Percentiles rank a stretch among this genome's conserved stretches.
phyloP scores from a whole-genome alignment of 2,329 filamentous ascomycete genomes.

The Penicillium janthinellum region DNA sequence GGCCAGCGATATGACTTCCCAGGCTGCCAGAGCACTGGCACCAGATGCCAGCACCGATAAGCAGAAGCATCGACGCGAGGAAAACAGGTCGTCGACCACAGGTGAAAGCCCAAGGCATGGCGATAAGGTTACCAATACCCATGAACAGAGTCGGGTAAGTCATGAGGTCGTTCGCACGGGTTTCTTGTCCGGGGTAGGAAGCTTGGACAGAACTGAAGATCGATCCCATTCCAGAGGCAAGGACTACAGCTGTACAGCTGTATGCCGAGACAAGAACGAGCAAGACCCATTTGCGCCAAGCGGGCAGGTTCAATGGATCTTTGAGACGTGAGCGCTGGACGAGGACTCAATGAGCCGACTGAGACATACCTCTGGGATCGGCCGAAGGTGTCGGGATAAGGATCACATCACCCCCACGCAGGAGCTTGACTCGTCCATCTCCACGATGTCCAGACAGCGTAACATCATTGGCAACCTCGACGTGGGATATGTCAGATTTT shows the following conservation, averaged over 20 bases:
- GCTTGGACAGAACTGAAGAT: slow-evolving; percentile 28
- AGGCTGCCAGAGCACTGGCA: slow-evolving; percentile 17
- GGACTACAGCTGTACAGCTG: slow-evolving; percentile 15
- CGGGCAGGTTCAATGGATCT: slow-evolving; percentile 19
- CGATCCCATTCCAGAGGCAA: slow-evolving; percentile 43
- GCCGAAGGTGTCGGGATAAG: slow-evolving; percentile 16
- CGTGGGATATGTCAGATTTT: slow-evolving; percentile 13
- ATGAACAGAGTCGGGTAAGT: slow-evolving; percentile 32
- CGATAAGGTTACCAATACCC: slow-evolving; percentile 23
- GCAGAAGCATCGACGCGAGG: slow-evolving; percentile 13
- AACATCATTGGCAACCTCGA: slow-evolving; percentile 1
- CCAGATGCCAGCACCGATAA: slow-evolving; percentile 14
- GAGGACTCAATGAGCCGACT: not conserved
- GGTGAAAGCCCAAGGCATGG: slow-evolving; percentile 20
- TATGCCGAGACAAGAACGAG: slow-evolving; percentile 12
- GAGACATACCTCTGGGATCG: slow-evolving; percentile 14
- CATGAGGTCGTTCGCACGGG: slow-evolving; percentile 38
- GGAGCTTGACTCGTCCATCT: slow-evolving; percentile 12
- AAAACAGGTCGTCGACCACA: slow-evolving; percentile 20
- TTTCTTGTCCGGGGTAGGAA: slow-evolving; percentile 15
- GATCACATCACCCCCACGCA: slow-evolving; percentile 6
- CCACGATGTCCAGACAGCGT: not conserved
- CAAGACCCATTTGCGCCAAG: slow-evolving; percentile 14
- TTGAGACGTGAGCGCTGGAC: slow-evolving; percentile 3
- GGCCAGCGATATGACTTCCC: slow-evolving; percentile 19